A percentile compares a stretch with the other conserved stretches of the same genome.
phyloP scores from a whole-genome alignment of 2,329 filamentous ascomycete species.

The Penicillium oxalicum region DNA sequence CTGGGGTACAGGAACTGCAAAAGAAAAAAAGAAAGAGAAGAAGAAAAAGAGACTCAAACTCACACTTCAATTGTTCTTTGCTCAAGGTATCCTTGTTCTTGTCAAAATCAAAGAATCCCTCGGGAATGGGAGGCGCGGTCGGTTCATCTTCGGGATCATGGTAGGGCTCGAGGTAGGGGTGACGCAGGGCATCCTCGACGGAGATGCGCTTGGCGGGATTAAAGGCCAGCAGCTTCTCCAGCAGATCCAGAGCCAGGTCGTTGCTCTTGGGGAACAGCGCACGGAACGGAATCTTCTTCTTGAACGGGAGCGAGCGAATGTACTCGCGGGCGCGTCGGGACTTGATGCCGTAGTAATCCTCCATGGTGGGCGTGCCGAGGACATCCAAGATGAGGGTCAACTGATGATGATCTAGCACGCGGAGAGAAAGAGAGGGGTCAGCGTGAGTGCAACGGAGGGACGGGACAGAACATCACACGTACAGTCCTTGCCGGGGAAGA shows the following conservation, averaged over 20 bases:
- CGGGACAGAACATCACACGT: conserved; percentile 38
- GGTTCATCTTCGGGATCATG: conserved; percentile 98
- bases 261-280: conserved; percentile 98
- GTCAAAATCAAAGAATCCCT: conserved; percentile 99
- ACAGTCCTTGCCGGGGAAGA: conserved; percentile 99
- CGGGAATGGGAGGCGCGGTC: conserved; percentile 89
- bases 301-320: conserved; percentile 95
- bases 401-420: conserved; percentile 78
- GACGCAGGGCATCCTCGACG: conserved; percentile 92
- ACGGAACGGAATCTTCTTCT: conserved; percentile 99
- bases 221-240: conserved; percentile 94
- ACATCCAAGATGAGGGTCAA: conserved; percentile 95
- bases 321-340: conserved; percentile 95
- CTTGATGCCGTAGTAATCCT: conserved; percentile 99
- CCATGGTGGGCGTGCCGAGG: conserved; percentile 96
- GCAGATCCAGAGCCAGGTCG: conserved; percentile 85
- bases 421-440: not conserved
- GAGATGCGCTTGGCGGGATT: conserved; percentile 98
- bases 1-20: too few relatives aligned
- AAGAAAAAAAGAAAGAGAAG: not conserved
- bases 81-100: conserved; percentile 99
- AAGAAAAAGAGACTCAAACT: conserved; percentile 7
- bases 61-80: conserved; percentile 95
- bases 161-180: conserved; percentile 97
- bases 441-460: not conserved